A percentile compares a stretch with the other conserved stretches of the same genome.
These are phyloP conservation scores for Diaporthe sp. DNA, from an alignment of 2,329 filamentous ascomycete genomes.

Conservation along the genomic window DNA sequence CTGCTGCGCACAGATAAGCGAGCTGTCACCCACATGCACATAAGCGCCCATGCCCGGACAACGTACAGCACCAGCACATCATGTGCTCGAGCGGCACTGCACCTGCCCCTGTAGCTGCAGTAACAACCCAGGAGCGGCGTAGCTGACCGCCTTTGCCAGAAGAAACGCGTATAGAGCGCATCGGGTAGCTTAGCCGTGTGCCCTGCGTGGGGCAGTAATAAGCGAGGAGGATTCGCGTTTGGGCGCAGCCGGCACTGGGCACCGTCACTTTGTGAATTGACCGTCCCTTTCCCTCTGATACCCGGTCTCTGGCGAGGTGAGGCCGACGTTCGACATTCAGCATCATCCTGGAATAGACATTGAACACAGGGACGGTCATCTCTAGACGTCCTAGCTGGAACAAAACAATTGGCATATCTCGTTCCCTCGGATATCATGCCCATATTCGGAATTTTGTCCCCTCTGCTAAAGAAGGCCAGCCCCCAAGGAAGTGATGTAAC, in stretches of 20 bases:
- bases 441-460: neutral
- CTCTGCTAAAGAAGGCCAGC: no score
- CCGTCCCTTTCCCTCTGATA: neutral
- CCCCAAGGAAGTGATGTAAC: neutral
- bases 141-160: neutral
- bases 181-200: neutral
- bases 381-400: no score
- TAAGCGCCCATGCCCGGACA: neutral
- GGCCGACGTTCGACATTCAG: neutral
- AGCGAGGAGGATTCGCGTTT: neutral
- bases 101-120: neutral
- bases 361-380: neutral
- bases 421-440: neutral
- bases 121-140: neutral
- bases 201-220: neutral
- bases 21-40: slow-evolving; percentile 8
- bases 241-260: neutral
- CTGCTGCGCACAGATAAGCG: neutral
- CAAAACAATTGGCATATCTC: neutral
- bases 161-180: no score
- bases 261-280: neutral
- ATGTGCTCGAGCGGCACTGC: slow-evolving; percentile 24
- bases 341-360: neutral
- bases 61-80: neutral
- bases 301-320: neutral